Percentiles rank a stretch among this genome's conserved stretches.
Conservation (phyloP, 1,284 basidiomycete species). For the Pseudozyma hubeiensis region DNA sequence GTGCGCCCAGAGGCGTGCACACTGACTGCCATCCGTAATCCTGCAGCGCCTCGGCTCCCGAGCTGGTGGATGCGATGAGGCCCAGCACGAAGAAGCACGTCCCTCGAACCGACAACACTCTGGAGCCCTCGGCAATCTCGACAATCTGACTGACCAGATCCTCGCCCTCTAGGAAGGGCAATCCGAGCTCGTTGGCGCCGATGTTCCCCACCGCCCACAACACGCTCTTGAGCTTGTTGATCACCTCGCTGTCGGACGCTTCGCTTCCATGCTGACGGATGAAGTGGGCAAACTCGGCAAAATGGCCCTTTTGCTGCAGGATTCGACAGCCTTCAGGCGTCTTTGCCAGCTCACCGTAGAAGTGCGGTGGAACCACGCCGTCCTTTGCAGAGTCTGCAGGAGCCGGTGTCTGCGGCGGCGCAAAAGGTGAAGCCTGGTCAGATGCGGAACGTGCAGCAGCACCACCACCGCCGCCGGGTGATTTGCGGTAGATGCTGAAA, state of each 20-base stretch:
- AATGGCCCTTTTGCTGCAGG: slow-evolving; percentile 88
- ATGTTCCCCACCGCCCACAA: slow-evolving; percentile 97
- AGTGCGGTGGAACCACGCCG: slow-evolving; percentile 89
- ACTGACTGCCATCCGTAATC: slow-evolving; percentile 86
- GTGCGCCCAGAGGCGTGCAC: slow-evolving; percentile 83
- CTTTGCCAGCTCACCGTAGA: slow-evolving; percentile 97
- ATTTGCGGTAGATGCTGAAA: slow-evolving; percentile 73
- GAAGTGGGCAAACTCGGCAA: slow-evolving; percentile 88
- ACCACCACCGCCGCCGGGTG: neutral
- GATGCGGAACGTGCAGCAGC: slow-evolving; percentile 7
- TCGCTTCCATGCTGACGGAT: slow-evolving; percentile 88
- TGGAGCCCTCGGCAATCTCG: slow-evolving; percentile 88
- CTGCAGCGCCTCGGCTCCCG: slow-evolving; percentile 84
- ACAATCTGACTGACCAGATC: slow-evolving; percentile 89
- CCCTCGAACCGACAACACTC: slow-evolving; percentile 89
- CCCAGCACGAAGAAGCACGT: slow-evolving; percentile 97
- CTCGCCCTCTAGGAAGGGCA: slow-evolving; percentile 94
- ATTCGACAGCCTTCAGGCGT: slow-evolving; percentile 93
- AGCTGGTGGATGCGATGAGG: slow-evolving; percentile 78
- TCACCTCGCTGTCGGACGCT: slow-evolving; percentile 82
- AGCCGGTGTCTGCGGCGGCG: neutral
- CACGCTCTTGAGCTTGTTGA: slow-evolving; percentile 90
- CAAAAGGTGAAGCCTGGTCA: slow-evolving; percentile 6
- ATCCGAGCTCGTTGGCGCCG: slow-evolving; percentile 86
- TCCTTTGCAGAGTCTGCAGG: slow-evolving; percentile 70